A percentile compares a stretch with the other conserved stretches of the same genome.
These are phyloP conservation scores for Cutaneotrichosporon cavernicola DNA, from an alignment of 1,284 basidiomycete genomes.

Conservation along the genomic window DNA sequence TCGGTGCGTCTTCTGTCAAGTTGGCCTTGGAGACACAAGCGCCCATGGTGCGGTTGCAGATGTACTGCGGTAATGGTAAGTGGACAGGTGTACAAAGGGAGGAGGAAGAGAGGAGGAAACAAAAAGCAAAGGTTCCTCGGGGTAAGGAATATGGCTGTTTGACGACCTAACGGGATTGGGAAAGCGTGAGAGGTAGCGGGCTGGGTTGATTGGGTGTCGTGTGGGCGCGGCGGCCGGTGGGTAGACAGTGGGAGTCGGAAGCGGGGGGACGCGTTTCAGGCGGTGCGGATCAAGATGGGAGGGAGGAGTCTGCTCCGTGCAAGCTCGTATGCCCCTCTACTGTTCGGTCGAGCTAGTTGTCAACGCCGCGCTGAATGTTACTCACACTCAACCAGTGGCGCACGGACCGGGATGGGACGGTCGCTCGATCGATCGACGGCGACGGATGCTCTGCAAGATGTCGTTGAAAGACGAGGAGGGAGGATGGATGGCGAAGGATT, in stretches of 20 bases:
- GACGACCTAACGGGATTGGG: not conserved
- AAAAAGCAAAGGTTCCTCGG: not conserved
- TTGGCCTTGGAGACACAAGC: slow-evolving; percentile 62
- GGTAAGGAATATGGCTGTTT: not conserved
- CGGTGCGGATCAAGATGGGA: not conserved
- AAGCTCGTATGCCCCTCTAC: not conserved
- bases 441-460: not conserved
- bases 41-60: slow-evolving; percentile 60
- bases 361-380: not conserved
- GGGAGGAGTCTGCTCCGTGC: not conserved
- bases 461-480: not conserved
- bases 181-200: too few species aligned
- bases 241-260: not conserved
- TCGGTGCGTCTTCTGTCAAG: slow-evolving; percentile 28
- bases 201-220: not conserved
- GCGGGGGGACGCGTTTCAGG: not conserved
- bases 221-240: not conserved
- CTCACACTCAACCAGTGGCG: not conserved
- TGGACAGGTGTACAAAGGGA: not conserved
- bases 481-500: not conserved
- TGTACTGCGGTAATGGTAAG: not conserved
- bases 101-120: not conserved
- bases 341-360: slow-evolving; percentile 1
- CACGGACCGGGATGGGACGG: not conserved
- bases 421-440: slow-evolving; percentile 3